Conservation (phyloP, 208 protist genomes). For the Spongospora subterranea region DNA sequence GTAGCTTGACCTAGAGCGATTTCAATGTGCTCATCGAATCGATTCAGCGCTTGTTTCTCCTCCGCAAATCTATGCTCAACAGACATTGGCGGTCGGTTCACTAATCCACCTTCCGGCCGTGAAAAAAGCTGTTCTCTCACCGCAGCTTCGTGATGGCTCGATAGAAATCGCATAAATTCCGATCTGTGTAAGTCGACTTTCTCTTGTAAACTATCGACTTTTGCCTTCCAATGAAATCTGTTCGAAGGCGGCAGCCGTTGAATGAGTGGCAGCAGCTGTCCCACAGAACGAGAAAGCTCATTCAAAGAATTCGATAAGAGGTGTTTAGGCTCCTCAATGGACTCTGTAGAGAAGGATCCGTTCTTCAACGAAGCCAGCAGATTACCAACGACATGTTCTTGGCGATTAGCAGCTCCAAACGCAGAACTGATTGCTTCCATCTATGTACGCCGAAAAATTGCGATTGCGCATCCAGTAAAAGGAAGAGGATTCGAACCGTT, state of each 20-base stretch:
- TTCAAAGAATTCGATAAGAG: neutral
- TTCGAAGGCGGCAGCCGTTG: neutral
- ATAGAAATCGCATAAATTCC: neutral
- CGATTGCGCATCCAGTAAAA: too few species aligned
- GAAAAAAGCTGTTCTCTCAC: neutral
- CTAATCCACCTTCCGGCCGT: neutral
- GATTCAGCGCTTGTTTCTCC: conserved; percentile 7
- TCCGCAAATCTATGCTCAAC: neutral
- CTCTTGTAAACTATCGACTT: neutral
- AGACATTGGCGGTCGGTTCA: neutral
- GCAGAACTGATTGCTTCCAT: neutral
- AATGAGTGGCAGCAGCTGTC: neutral
- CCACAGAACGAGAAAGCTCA: neutral
- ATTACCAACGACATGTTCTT: neutral
- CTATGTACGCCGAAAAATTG: too few species aligned
- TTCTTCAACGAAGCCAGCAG: conserved; percentile 30
- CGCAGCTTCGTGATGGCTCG: neutral
- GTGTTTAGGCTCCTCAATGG: neutral
- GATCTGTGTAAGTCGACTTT: neutral
- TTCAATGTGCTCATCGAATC: neutral
- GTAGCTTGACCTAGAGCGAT: neutral
- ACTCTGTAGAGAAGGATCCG: neutral
- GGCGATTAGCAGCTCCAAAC: neutral
- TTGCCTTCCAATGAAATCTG: neutral
- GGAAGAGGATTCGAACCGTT: too few species aligned